Evolutionary conservation across 768 basidiomycete genomes (phyloP), one percentile per base, ranked within the genome.

Genomic region (Leccinellum albellum): DNA sequence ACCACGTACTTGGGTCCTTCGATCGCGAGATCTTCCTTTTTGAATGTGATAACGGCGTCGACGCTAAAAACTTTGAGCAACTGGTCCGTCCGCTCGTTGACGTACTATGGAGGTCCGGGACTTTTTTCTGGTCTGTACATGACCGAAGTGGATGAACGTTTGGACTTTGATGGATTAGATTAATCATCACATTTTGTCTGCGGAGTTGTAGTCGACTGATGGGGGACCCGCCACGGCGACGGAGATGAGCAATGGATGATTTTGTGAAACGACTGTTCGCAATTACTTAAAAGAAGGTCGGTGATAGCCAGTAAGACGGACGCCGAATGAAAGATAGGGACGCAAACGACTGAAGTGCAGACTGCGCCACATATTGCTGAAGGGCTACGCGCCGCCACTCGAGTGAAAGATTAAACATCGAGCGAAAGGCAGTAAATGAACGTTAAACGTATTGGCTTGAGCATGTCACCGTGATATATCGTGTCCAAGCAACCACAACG

Each of bases 211-310:
- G 40, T 21, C 21, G 40, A 13, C n/a, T 42, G 40, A 42, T 50
- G 28, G 15, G 44, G 52, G 28, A 24, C 47, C 32, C 28, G 21
- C 26, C 42, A 49, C 47, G 54, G 57, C 45, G 33, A 51, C 67
- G 66, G 68, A 70, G 55, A 68, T 68, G 66, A 68, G 60, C 33
- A 28, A 51, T 47, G 54, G 54, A 12, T 35, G 26, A n/a, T 54
- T 31, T 46, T 32, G 44, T 54, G 23, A 53, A 59, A 44, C 37
- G 51, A 31, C 28, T 28, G 17, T 45, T 45, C 51, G 61, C 54
- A 51, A 65, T 70, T 31, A 42, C 40, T 42, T 42, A 55, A 61
- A 54, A 53, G 59, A 61, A 59, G 37, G 53, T 49, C n/a, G 51
- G 49, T 29, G 32, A 49, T 51, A 35, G 40, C 20, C 10, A 42